These are phyloP conservation scores for Buddleja alternifolia DNA, from an alignment of 257 asterid species.

Conservation along the genomic window DNA sequence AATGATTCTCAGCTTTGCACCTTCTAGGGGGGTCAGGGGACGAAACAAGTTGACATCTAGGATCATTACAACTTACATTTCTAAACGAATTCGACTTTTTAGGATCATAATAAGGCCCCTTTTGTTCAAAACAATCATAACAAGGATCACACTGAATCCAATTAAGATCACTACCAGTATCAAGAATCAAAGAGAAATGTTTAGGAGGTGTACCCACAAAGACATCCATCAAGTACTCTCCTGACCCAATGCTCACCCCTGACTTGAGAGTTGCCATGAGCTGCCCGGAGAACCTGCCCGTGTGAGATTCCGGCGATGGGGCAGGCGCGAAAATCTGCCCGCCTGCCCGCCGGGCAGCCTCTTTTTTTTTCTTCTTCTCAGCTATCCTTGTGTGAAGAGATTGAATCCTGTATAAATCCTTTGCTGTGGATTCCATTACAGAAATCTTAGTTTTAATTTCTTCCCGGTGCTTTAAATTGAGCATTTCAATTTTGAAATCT, in stretches of 20 bases:
- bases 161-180: conserved; percentile 70
- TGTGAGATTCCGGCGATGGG: conserved; percentile 29
- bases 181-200: conserved; percentile 65
- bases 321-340: conserved; percentile 14
- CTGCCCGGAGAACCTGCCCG: conserved; percentile 41
- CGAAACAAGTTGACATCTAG: conserved; percentile 53
- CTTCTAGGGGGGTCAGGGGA: conserved; percentile 58
- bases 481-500: conserved; percentile 38
- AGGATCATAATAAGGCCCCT: conserved; percentile 56
- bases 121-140: conserved; percentile 61
- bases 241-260: conserved; percentile 27
- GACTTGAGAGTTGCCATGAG: conserved; percentile 58
- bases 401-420: conserved; percentile 55
- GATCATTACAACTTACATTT: conserved; percentile 54
- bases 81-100: conserved; percentile 40
- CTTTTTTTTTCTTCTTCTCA: conserved; percentile 47
- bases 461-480: conserved; percentile 46
- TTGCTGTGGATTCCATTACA: conserved; percentile 42
- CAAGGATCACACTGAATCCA: conserved; percentile 73
- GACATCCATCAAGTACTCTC: conserved; percentile 70
- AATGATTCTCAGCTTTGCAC: conserved; percentile 47
- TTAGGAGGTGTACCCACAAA: conserved; percentile 71
- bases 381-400: conserved; percentile 46
- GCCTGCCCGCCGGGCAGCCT: background rate
- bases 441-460: conserved; percentile 32